A percentile compares a stretch with the other conserved stretches of the same genome.
Conservation (phyloP, 495 filamentous ascomycete species). For the Aspergillus bridgeri region DNA sequence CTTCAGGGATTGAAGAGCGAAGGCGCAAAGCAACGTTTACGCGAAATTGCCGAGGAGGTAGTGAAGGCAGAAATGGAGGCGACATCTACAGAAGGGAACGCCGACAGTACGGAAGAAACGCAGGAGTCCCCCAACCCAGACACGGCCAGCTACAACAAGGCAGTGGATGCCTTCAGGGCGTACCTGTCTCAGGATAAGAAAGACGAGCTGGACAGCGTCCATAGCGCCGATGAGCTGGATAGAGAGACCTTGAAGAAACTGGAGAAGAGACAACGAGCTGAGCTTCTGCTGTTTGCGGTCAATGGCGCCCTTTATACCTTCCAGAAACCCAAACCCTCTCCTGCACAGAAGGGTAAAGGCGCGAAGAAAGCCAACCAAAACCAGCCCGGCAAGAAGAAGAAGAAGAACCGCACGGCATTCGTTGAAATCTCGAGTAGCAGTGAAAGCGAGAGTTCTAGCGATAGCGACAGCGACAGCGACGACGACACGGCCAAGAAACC, state of each 20-base stretch:
- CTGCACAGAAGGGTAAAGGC: constrained; percentile 16
- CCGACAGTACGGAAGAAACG: constrained; percentile 43
- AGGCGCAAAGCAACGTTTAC: constrained; percentile 54
- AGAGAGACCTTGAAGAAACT: constrained; percentile 38
- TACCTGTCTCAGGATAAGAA: constrained; percentile 27
- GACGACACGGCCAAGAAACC: not conserved
- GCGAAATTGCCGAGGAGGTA: constrained; percentile 57
- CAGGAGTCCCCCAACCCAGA: constrained; percentile 21
- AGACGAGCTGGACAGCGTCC: constrained; percentile 30
- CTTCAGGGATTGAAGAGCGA: constrained; percentile 67
- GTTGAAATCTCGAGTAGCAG: constrained; percentile 49
- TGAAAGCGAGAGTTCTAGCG: constrained; percentile 34
- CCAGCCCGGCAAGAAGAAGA: constrained; percentile 51
- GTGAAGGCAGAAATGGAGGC: constrained; percentile 42
- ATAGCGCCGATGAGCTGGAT: constrained; percentile 35
- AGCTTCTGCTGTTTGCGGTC: constrained; percentile 43
- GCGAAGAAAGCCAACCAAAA: constrained; percentile 17
- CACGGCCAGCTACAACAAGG: constrained; percentile 50
- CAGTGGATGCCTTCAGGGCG: constrained; percentile 44
- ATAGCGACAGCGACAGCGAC: constrained; percentile 21
- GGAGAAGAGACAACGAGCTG: constrained; percentile 43
- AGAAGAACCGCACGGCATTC: constrained; percentile 50
- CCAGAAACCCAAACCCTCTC: constrained; percentile 25
- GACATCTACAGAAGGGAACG: constrained; percentile 16
- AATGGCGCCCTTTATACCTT: constrained; percentile 31